phyloP scores from a whole-genome alignment of 441 rosid species.

The Lepidium campestre region DNA sequence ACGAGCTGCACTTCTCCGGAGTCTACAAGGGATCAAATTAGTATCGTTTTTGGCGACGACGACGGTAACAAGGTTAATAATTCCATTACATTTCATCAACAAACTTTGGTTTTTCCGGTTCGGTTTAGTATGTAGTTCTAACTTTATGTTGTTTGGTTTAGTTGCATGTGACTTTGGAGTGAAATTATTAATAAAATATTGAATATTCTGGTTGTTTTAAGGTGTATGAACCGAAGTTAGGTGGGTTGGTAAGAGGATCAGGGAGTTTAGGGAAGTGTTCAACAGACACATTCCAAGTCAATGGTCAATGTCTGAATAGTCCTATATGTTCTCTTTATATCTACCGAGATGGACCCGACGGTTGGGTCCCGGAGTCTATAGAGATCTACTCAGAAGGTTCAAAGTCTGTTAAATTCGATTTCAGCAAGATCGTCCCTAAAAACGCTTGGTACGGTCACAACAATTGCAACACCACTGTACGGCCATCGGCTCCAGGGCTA shows the following conservation, averaged over 20 bases:
- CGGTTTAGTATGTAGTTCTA: not conserved
- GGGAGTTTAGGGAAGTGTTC: slow-evolving; percentile 65
- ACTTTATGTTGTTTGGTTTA: not conserved
- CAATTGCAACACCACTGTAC: slow-evolving; percentile 29
- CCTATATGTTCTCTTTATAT: slow-evolving; percentile 61
- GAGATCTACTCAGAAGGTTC: slow-evolving; percentile 43
- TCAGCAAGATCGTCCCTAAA: slow-evolving; percentile 41
- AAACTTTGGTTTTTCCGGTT: not conserved
- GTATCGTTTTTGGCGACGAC: slow-evolving; percentile 42
- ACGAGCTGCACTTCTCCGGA: slow-evolving; percentile 28
- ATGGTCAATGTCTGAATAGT: slow-evolving; percentile 53
- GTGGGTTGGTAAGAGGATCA: slow-evolving; percentile 42
- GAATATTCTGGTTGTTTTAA: slow-evolving; percentile 5
- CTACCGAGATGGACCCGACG: slow-evolving; percentile 52
- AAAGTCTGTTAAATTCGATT: slow-evolving; percentile 43
- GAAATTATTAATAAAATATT: not conserved
- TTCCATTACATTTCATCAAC: not conserved
- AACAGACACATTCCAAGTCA: slow-evolving; percentile 48
- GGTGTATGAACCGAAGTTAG: slow-evolving; percentile 60
- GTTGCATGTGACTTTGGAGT: not conserved
- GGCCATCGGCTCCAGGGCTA: not conserved
- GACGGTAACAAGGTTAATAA: slow-evolving; percentile 63
- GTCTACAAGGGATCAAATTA: slow-evolving; percentile 24
- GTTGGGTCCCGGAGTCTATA: slow-evolving; percentile 64
- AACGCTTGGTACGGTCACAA: slow-evolving; percentile 66